Evolutionary conservation across 768 basidiomycete species (phyloP), one percentile per base, ranked within the genome.

Genomic region (Flagelloscypha sp.): DNA sequence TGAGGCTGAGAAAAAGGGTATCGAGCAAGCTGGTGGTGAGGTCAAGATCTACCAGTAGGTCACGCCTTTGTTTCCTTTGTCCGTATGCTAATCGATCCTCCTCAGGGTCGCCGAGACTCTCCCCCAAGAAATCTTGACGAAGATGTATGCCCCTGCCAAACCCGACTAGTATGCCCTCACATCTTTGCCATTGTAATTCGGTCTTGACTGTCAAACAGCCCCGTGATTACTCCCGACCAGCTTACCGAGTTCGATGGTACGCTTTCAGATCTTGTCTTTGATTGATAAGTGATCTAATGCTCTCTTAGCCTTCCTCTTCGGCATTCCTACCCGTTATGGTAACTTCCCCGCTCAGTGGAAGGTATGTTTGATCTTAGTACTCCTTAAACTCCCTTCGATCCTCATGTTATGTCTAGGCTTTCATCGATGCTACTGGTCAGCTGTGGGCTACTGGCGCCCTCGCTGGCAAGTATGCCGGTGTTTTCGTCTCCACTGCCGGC

Each of bases 271-370:
- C n/a, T n/a, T n/a, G n/a, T n/a, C n/a, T n/a, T n/a, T n/a, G n/a
- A n/a, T n/a, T n/a, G n/a, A n/a, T n/a, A n/a, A n/a, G n/a, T n/a
- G n/a, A n/a, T n/a, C n/a, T n/a, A n/a, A n/a, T n/a, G n/a, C n/a
- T n/a, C n/a, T n/a, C n/a, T n/a, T n/a, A n/a, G 87, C 73, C 5
- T 78, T 73, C 68, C 45, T 93, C 44, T 66, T 87, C 34, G 88
- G 85, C 41, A 64, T 87, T 38, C 80, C 81, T 34, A 84, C 83
- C 17, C 80, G 88, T 48, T 93, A 73, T 59, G 88, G 88, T 27
- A 77, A 71, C 49, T 78, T 85, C 56, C 74, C 87, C 18, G 82
- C 65, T 2, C 88, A 92, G 47, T 82, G 76, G 76, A 84, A 82
- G 72, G 79, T 74, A 35, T 2, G n/a, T n/a, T n/a, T n/a, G n/a